Evolutionary conservation across 2,329 filamentous ascomycete genomes (phyloP), one percentile per base, ranked within the genome.

Genomic region (Penicillium psychrosexuale): DNA sequence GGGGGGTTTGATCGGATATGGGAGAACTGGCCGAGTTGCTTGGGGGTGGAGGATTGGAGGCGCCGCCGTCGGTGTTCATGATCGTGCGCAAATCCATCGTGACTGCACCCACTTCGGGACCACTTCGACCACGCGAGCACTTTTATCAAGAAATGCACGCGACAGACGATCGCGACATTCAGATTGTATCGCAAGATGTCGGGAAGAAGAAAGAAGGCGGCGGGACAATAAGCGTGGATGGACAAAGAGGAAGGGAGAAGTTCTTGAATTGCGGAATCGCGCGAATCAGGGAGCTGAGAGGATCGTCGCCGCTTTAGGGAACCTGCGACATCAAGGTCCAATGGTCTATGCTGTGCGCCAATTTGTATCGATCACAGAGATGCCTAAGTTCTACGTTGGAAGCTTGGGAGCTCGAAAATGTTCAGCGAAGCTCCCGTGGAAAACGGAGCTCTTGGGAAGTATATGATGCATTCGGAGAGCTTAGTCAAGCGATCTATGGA

Each of bases 61-160:
- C 66, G 58, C 65, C 67, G 46, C 66, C 68, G 63, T 77, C 75
- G 60, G 51, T 75, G 66, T 80, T 80, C 73, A 81, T 78, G 64
- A 81, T 80, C 52, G 76, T 78, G 68, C 77, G 75, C 67, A 81
- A 74, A 70, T 81, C 79, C 79, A 81, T 81, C 66, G 67, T 60
- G 69, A 66, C 58, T 46, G 59, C 56, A 54, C 53, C 52, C 49
- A 59, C 58, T 57, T 53, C 56, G 47, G 47, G 47, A 58, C 56
- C 60, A 59, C 51, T 53, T 53, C 47, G 37, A 44, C 57, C 59
- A 52, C 58, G 55, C 58, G 53, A 61, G 47, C 53, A 58, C 47
- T 43, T 39, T 63, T 58, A 64, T 60, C 38, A 40, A 56, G 33
- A 45, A 58, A 39, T 47, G 51, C 42, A 51, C 52, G 46, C 53